A percentile compares a stretch with the other conserved stretches of the same genome.
Evolutionary conservation across 2,329 filamentous ascomycete species (phyloP).

Genomic region (Neonectria faginata): DNA sequence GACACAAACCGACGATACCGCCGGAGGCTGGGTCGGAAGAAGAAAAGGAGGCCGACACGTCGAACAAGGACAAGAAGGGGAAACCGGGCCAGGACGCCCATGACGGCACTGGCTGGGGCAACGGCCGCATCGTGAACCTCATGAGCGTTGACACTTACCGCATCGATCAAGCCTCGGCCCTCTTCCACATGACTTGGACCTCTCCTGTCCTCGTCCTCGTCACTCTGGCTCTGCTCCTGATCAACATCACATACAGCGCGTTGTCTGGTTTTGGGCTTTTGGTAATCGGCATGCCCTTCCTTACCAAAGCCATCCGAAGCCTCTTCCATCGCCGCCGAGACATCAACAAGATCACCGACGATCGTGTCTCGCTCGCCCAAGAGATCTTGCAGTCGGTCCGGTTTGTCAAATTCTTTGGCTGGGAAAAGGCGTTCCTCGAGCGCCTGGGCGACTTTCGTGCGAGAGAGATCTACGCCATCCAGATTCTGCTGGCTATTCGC

Average conservation of each 20-base stretch:
- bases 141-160: slow-evolving; percentile 98
- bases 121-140: slow-evolving; percentile 89
- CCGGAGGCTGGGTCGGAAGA: slow-evolving; percentile 60
- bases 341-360: slow-evolving; percentile 96
- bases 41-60: slow-evolving; percentile 55
- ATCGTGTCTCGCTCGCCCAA: slow-evolving; percentile 89
- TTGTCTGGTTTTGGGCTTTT: slow-evolving; percentile 88
- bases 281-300: slow-evolving; percentile 79
- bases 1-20: slow-evolving; percentile 54
- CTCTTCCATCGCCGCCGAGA: slow-evolving; percentile 79
- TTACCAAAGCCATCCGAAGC: slow-evolving; percentile 81
- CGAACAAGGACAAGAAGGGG: slow-evolving; percentile 54
- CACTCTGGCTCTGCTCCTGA: slow-evolving; percentile 80
- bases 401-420: slow-evolving; percentile 97
- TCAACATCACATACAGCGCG: slow-evolving; percentile 92
- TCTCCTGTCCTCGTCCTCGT: slow-evolving; percentile 82
- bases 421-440: slow-evolving; percentile 88
- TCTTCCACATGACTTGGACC: slow-evolving; percentile 94
- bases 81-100: slow-evolving; percentile 55
- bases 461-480: slow-evolving; percentile 85
- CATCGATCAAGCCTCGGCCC: slow-evolving; percentile 85
- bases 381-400: slow-evolving; percentile 91
- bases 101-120: slow-evolving; percentile 88
- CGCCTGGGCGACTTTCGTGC: slow-evolving; percentile 79
- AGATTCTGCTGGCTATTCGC: slow-evolving; percentile 82